These are phyloP conservation scores for Solanum microdontum DNA, from an alignment of 257 asterid genomes.

Conservation along the genomic window DNA sequence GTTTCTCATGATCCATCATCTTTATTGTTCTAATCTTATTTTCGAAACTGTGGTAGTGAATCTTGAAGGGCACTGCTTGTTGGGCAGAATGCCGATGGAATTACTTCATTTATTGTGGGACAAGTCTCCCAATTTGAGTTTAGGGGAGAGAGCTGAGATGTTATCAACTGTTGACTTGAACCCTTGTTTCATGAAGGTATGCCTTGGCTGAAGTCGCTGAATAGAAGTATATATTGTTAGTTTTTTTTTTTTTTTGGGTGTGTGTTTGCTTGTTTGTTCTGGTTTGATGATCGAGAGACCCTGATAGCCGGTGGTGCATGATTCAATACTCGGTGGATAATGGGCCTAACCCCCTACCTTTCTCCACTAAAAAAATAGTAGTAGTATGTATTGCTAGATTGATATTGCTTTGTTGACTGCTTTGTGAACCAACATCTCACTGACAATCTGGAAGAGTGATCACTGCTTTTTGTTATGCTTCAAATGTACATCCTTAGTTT, in stretches of 20 bases:
- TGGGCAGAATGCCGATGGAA: slow-evolving; percentile 88
- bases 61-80: slow-evolving; percentile 62
- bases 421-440: not conserved
- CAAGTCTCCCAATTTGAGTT: slow-evolving; percentile 60
- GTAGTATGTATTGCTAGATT: not conserved
- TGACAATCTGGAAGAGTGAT: not conserved
- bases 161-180: slow-evolving; percentile 69
- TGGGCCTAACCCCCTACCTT: not conserved
- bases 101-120: slow-evolving; percentile 71
- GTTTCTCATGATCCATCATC: not conserved
- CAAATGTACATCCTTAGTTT: not conserved
- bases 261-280: not conserved
- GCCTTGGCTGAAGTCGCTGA: not conserved
- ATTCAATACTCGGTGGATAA: not conserved
- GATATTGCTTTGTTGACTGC: not conserved
- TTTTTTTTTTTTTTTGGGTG: not conserved
- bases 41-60: slow-evolving; percentile 37
- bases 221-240: not conserved
- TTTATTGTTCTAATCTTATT: slow-evolving; percentile 10
- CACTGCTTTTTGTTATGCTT: not conserved
- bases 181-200: slow-evolving; percentile 76
- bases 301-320: not conserved
- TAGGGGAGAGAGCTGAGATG: slow-evolving; percentile 87
- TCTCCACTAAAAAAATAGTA: not conserved
- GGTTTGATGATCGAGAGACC: not conserved